Conservation (phyloP, 2,329 filamentous ascomycete genomes). For the Colletotrichum sp. region DNA sequence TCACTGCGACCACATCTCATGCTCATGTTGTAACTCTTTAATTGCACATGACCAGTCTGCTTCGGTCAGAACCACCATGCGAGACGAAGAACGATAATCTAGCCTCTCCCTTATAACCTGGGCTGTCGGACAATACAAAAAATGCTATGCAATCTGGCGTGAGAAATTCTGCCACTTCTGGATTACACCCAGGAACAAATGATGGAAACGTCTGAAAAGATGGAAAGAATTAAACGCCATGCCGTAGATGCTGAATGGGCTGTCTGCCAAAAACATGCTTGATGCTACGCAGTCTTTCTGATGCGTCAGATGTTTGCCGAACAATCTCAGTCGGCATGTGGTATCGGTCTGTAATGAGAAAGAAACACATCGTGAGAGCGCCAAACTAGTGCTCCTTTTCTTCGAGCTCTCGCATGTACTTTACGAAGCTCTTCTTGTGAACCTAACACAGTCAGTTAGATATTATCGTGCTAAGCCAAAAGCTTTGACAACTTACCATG, state of each 20-base stretch:
- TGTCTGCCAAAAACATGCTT: background rate
- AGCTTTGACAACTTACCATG: constrained; percentile 64
- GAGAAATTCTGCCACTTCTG: background rate
- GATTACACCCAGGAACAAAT: background rate
- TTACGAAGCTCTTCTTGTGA: constrained; percentile 97
- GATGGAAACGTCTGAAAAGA: background rate
- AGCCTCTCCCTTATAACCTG: background rate
- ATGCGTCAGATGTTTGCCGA: background rate
- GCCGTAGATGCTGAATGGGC: background rate
- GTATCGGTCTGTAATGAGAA: background rate
- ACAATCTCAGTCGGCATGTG: too few species aligned
- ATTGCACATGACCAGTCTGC: background rate
- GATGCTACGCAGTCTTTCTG: background rate
- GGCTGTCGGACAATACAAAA: background rate
- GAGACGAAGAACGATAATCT: background rate
- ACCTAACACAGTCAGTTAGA: constrained; percentile 51
- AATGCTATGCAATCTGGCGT: constrained; percentile 6
- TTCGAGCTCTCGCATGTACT: constrained; percentile 87
- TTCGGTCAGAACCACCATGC: background rate
- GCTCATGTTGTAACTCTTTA: background rate
- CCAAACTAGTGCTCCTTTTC: constrained; percentile 40
- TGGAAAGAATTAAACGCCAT: background rate
- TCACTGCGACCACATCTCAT: background rate
- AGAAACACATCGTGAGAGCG: background rate
- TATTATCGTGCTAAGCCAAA: background rate